Evolutionary conservation across 164 flowering plant species (phyloP).

Genomic region (Taxillus chinensis): DNA sequence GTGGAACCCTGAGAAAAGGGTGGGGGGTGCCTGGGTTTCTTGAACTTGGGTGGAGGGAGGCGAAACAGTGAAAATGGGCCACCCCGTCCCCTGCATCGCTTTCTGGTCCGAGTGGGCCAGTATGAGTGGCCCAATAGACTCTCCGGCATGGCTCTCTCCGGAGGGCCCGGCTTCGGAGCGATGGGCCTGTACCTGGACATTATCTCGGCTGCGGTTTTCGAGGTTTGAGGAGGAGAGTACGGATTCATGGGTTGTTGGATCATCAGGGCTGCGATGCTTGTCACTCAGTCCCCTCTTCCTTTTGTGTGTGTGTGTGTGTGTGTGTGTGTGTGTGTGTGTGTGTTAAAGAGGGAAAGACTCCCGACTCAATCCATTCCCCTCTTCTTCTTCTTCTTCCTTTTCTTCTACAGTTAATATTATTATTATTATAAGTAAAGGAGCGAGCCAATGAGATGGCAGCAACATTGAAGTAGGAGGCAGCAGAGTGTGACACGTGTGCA

Average conservation of each 20-base stretch:
- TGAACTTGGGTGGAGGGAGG: conserved; percentile 8
- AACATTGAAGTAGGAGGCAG: conserved; percentile 18
- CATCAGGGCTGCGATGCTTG: conserved; percentile 21
- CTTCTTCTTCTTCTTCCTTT: too few relatives aligned
- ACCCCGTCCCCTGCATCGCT: too few relatives aligned
- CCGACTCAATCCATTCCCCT: too few relatives aligned
- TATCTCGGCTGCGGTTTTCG: conserved; percentile 67
- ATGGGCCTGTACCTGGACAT: conserved; percentile 90
- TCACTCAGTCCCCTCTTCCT: background rate
- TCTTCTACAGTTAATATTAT: too few relatives aligned
- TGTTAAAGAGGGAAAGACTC: background rate
- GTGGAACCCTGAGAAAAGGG: conserved; percentile 8
- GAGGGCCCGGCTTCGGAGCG: conserved; percentile 70
- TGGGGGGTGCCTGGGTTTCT: conserved; percentile 35
- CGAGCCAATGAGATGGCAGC: conserved; percentile 31
- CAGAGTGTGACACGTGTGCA: conserved; percentile 39
- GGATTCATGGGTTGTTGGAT: conserved; percentile 35
- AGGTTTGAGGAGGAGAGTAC: conserved; percentile 17
- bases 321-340: background rate
- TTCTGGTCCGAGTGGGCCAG: too few relatives aligned
- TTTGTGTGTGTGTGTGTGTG: background rate
- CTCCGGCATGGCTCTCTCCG: conserved; percentile 9
- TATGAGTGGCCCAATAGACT: background rate
- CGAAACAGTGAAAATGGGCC: too few relatives aligned
- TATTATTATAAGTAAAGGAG: background rate